These are phyloP conservation scores for Mycena leptocephala DNA, from an alignment of 768 basidiomycete genomes.

Conservation along the genomic window DNA sequence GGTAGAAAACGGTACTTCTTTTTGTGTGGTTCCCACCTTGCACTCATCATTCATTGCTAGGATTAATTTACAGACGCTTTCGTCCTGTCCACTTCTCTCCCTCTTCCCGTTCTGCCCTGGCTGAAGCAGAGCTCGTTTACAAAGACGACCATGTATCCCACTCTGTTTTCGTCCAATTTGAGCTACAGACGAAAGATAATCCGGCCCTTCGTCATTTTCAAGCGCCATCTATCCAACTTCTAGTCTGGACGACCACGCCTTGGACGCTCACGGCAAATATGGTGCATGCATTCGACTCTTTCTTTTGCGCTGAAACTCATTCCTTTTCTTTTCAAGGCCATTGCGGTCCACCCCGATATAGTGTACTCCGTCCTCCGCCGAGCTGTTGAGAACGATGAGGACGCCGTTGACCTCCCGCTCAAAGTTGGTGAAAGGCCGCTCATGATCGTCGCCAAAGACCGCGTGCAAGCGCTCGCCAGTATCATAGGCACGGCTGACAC, in stretches of 20 bases:
- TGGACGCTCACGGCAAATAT: slow-evolving; percentile 98
- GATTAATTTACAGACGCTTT: slow-evolving; percentile 88
- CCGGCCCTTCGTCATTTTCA: slow-evolving; percentile 49
- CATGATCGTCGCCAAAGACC: slow-evolving; percentile 68
- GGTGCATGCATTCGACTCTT: slow-evolving; percentile 62
- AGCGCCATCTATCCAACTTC: slow-evolving; percentile 61
- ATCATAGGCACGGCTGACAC: slow-evolving; percentile 57
- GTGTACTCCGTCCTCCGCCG: slow-evolving; percentile 71
- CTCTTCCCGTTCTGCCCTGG: slow-evolving; percentile 93
- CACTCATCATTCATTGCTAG: slow-evolving; percentile 54
- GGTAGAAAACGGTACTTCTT: slow-evolving; percentile 81
- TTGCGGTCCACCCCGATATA: slow-evolving; percentile 86
- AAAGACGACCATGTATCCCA: slow-evolving; percentile 91
- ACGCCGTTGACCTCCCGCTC: too few relatives aligned
- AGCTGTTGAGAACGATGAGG: slow-evolving; percentile 4
- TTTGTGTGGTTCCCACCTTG: neutral
- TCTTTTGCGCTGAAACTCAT: slow-evolving; percentile 15
- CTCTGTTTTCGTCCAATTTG: slow-evolving; percentile 90
- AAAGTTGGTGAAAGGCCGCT: too few relatives aligned
- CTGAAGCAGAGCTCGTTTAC: slow-evolving; percentile 95
- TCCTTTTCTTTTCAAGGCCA: slow-evolving; percentile 81
- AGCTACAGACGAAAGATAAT: slow-evolving; percentile 53
- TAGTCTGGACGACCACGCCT: slow-evolving; percentile 98
- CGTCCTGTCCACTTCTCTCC: slow-evolving; percentile 97
- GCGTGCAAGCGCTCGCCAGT: slow-evolving; percentile 57